Evolutionary conservation across 208 protist genomes (phyloP).

Genomic region (Trypanosoma vivax): DNA sequence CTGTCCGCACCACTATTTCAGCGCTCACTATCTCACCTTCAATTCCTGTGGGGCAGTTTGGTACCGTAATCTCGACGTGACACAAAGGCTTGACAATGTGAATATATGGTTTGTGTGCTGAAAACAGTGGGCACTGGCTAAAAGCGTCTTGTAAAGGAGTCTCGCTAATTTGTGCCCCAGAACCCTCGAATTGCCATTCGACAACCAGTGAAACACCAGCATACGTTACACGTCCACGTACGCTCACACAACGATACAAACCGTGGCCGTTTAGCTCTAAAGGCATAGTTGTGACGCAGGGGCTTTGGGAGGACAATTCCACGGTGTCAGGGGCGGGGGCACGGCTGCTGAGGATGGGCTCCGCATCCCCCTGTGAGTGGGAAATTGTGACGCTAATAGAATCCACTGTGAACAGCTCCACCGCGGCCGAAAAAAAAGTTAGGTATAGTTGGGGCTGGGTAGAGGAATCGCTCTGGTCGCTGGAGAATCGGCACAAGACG

Average conservation of each 20-base stretch:
- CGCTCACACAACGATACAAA: slow-evolving; percentile 28
- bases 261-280: slow-evolving; percentile 30
- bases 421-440: slow-evolving; percentile 11
- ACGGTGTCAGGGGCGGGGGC: not conserved
- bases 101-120: slow-evolving; percentile 18
- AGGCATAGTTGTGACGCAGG: not conserved
- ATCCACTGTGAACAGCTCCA: slow-evolving; percentile 10
- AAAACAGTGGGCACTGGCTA: slow-evolving; percentile 1
- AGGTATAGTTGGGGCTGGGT: slow-evolving; percentile 2
- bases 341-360: not conserved
- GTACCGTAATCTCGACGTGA: slow-evolving; percentile 28
- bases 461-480: slow-evolving; percentile 6
- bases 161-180: not conserved
- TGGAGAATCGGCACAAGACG: slow-evolving; percentile 15
- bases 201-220: slow-evolving; percentile 16
- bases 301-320: not conserved
- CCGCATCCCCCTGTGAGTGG: not conserved
- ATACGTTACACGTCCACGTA: slow-evolving; percentile 24
- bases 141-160: not conserved
- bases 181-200: slow-evolving; percentile 20
- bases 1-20: slow-evolving; percentile 27
- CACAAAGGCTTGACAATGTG: slow-evolving; percentile 24
- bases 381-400: slow-evolving; percentile 12
- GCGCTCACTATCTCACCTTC: slow-evolving; percentile 47
- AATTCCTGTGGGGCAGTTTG: slow-evolving; percentile 28